Percentiles rank a stretch among this genome's conserved stretches.
Evolutionary conservation across 768 basidiomycete genomes (phyloP).

Genomic region (Leucocoprinus leucothites): DNA sequence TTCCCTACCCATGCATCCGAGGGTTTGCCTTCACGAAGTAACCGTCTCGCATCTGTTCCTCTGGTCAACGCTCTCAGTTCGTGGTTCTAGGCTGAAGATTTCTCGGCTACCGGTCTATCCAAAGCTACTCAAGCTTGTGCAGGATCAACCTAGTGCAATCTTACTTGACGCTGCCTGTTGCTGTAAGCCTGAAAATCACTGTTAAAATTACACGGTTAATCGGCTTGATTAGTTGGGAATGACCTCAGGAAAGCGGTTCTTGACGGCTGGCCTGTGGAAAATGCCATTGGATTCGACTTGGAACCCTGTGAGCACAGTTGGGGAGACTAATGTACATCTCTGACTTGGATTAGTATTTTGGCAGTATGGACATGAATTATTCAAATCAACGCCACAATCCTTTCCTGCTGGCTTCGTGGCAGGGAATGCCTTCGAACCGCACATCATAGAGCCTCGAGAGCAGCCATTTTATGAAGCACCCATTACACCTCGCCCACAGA

Average conservation of each 20-base stretch:
- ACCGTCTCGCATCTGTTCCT: not conserved
- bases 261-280: conserved; percentile 36
- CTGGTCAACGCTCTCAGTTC: not conserved
- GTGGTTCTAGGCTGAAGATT: conserved; percentile 26
- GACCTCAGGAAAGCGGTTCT: conserved; percentile 33
- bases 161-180: conserved; percentile 43
- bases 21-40: not conserved
- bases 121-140: conserved; percentile 24
- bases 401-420: conserved; percentile 55
- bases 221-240: conserved; percentile 38
- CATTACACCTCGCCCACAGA: not conserved
- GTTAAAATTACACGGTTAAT: not conserved
- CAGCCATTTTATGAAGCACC: conserved; percentile 16
- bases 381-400: conserved; percentile 44
- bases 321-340: too few species aligned
- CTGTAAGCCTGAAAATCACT: conserved; percentile 24
- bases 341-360: conserved; percentile 61
- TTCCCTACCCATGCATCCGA: conserved; percentile 33
- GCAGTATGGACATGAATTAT: conserved; percentile 60
- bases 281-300: conserved; percentile 35
- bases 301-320: not conserved
- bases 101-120: conserved; percentile 31
- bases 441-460: conserved; percentile 32
- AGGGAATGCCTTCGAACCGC: conserved; percentile 50
- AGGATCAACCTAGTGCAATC: conserved; percentile 26